These are phyloP conservation scores for Zizania palustris DNA, from an alignment of 202 grass and related monocot genomes.

Conservation along the genomic window DNA sequence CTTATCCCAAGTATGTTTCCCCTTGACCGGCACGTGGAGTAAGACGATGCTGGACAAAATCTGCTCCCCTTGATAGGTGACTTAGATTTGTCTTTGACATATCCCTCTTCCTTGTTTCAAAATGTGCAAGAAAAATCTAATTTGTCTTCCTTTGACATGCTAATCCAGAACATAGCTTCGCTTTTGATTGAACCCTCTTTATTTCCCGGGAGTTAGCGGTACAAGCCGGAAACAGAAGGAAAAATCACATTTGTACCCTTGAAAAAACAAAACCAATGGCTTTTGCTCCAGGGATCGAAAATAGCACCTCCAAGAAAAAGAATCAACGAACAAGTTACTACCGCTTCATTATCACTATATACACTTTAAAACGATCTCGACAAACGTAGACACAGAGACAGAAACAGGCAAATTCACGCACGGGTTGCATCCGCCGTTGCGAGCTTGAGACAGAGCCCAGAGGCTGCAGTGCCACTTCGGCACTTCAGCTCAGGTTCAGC, in stretches of 20 bases:
- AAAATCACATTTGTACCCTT: background rate
- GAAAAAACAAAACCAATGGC: background rate
- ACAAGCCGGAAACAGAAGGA: background rate
- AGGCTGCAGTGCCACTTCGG: background rate
- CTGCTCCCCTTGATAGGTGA: too few relatives aligned
- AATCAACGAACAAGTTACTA: constrained; percentile 36
- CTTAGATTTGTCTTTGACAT: too few relatives aligned
- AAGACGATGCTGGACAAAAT: too few relatives aligned
- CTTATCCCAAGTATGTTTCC: too few relatives aligned
- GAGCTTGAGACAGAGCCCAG: background rate
- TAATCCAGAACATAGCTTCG: too few relatives aligned
- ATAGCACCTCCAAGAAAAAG: constrained; percentile 26
- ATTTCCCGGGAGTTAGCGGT: background rate
- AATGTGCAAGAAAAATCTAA: too few relatives aligned
- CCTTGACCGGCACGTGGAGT: too few relatives aligned
- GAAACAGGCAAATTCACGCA: background rate
- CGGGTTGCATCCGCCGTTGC: background rate
- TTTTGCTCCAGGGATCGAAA: constrained; percentile 14
- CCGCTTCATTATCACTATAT: background rate
- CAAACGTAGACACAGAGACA: background rate
- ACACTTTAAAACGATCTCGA: constrained; percentile 5
- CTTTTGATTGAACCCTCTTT: background rate
- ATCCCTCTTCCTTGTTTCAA: too few relatives aligned
- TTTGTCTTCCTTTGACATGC: too few relatives aligned
- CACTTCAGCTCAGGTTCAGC: background rate